Evolutionary conservation across 2,329 filamentous ascomycete species (phyloP).

Genomic region (Pestalotiopsis sp.): DNA sequence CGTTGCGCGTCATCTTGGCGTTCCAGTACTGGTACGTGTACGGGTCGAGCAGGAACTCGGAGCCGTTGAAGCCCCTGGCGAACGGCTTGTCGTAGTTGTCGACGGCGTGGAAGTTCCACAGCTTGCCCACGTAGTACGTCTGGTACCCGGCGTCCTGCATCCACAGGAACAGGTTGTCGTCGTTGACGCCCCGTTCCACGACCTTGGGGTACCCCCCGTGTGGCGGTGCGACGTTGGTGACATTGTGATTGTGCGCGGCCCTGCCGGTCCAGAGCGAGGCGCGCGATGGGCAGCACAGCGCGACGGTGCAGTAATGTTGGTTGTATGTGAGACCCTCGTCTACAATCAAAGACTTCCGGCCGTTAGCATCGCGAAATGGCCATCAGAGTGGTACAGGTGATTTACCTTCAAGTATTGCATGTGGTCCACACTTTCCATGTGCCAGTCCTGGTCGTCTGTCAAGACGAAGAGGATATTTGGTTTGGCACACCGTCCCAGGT

Average conservation of each 20-base stretch:
- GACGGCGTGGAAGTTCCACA: slow-evolving; percentile 53
- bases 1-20: slow-evolving; percentile 63
- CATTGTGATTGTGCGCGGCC: slow-evolving; percentile 64
- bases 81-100: slow-evolving; percentile 44
- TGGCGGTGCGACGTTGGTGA: slow-evolving; percentile 52
- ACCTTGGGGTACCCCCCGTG: slow-evolving; percentile 61
- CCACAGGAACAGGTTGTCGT: slow-evolving; percentile 59
- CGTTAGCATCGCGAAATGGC: background rate
- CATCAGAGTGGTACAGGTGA: background rate
- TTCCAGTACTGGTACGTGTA: slow-evolving; percentile 71
- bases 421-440: slow-evolving; percentile 50
- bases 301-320: slow-evolving; percentile 59
- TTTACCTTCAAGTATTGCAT: background rate
- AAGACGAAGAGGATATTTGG: slow-evolving; percentile 63
- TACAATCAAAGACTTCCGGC: slow-evolving; percentile 52
- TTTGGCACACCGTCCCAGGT: background rate
- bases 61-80: slow-evolving; percentile 41
- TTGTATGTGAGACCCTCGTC: slow-evolving; percentile 54
- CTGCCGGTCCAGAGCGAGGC: slow-evolving; percentile 61
- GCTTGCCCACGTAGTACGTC: slow-evolving; percentile 60
- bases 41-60: slow-evolving; percentile 46
- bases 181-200: slow-evolving; percentile 52
- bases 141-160: slow-evolving; percentile 57
- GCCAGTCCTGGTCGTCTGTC: slow-evolving; percentile 63
- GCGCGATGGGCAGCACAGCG: slow-evolving; percentile 59